Percentiles rank a stretch among this genome's conserved stretches.
Conservation (phyloP, 176 grass and related monocot genomes). For the Leersia perrieri region DNA sequence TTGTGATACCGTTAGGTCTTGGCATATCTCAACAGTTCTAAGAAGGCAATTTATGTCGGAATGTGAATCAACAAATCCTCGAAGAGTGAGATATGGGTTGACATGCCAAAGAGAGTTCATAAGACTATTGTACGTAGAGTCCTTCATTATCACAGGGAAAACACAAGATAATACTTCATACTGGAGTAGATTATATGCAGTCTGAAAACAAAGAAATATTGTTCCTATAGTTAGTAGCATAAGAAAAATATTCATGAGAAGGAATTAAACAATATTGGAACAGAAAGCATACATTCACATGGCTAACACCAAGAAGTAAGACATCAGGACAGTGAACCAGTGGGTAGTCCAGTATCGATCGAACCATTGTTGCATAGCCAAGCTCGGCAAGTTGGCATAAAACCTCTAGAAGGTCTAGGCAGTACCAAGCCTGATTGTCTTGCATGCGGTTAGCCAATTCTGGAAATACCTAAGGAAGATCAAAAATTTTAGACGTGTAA, state of each 20-base stretch:
- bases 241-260: constrained; percentile 14
- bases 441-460: constrained; percentile 60
- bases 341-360: constrained; percentile 62
- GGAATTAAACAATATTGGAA: neutral
- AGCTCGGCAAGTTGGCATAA: constrained; percentile 82
- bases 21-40: constrained; percentile 70
- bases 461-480: constrained; percentile 56
- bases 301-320: constrained; percentile 74
- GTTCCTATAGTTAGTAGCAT: constrained; percentile 7
- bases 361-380: constrained; percentile 67
- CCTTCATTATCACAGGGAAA: constrained; percentile 80
- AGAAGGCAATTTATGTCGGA: constrained; percentile 62
- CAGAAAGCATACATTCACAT: constrained; percentile 60
- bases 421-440: constrained; percentile 86
- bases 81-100: constrained; percentile 66
- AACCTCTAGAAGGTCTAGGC: constrained; percentile 75
- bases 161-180: constrained; percentile 66
- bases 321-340: constrained; percentile 73
- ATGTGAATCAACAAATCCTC: constrained; percentile 77
- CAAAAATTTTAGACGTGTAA: constrained; percentile 15
- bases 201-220: constrained; percentile 52
- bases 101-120: constrained; percentile 68
- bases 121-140: constrained; percentile 46
- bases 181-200: constrained; percentile 87
- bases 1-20: constrained; percentile 77